Conservation (phyloP, 768 basidiomycete species). For the Trametes sanguinea region DNA sequence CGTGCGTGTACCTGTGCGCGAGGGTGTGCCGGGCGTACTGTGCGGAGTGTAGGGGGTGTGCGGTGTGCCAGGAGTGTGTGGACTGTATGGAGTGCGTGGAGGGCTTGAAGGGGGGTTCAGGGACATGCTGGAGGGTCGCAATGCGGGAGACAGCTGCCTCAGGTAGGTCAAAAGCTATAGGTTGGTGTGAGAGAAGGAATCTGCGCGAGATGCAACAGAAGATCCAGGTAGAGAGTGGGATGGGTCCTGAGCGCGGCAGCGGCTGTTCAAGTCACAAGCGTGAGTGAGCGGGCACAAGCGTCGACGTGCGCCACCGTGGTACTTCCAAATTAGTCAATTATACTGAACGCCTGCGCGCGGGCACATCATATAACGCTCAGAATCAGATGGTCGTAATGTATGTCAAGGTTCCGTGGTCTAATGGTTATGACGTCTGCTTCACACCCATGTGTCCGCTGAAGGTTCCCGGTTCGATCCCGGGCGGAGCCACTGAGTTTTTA, state of each 20-base stretch:
- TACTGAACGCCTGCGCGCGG: too few species aligned
- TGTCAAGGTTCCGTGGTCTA: conserved; percentile 22
- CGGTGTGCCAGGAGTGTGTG: conserved; percentile 16
- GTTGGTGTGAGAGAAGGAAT: too few species aligned
- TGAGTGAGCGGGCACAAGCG: too few species aligned
- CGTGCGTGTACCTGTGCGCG: conserved; percentile 11
- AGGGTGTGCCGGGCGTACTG: conserved; percentile 11
- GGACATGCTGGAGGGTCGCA: neutral
- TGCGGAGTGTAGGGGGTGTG: conserved; percentile 15
- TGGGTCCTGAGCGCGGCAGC: too few species aligned
- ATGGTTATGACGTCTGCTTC: conserved; percentile 31
- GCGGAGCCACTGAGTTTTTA: conserved; percentile 15
- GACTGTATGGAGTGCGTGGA: conserved; percentile 20
- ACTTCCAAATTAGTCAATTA: too few species aligned
- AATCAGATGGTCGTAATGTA: neutral
- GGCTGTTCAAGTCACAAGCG: too few species aligned
- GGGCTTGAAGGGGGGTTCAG: conserved; percentile 14
- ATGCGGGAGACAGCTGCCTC: too few species aligned
- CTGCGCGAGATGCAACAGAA: neutral
- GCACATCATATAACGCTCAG: too few species aligned
- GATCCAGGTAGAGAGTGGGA: neutral
- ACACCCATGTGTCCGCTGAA: conserved; percentile 21
- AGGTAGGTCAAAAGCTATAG: too few species aligned
- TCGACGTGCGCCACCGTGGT: too few species aligned
- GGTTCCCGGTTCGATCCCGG: conserved; percentile 30